Evolutionary conservation across 805 yeast species (phyloP).

Genomic region (Monosporozyma solicola): DNA sequence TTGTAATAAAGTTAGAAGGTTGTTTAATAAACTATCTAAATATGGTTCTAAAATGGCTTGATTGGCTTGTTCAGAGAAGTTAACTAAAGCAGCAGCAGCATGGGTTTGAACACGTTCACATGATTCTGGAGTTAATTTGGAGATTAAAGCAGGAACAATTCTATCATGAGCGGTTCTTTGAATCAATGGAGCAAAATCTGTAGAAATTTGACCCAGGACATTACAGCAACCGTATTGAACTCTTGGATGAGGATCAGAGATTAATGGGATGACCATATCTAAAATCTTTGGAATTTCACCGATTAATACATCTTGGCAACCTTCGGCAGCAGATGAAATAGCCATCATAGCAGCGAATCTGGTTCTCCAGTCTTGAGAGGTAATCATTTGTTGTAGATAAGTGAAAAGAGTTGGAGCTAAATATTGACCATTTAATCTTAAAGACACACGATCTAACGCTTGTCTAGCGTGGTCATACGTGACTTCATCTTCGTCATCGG

Average conservation of each 20-base stretch:
- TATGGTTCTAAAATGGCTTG: slow-evolving; percentile 88
- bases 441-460: slow-evolving; percentile 83
- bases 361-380: slow-evolving; percentile 78
- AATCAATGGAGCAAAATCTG: slow-evolving; percentile 86
- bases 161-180: slow-evolving; percentile 73
- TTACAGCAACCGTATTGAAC: slow-evolving; percentile 97
- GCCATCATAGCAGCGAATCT: slow-evolving; percentile 98
- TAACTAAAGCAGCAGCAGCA: slow-evolving; percentile 97
- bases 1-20: slow-evolving; percentile 66
- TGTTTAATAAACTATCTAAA: slow-evolving; percentile 68
- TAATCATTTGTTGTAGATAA: slow-evolving; percentile 74
- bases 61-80: slow-evolving; percentile 86
- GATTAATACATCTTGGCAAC: slow-evolving; percentile 83
- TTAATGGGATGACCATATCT: slow-evolving; percentile 77
- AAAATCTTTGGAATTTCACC: slow-evolving; percentile 72
- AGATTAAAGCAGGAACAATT: slow-evolving; percentile 80
- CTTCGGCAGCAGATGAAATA: slow-evolving; percentile 92
- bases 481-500: slow-evolving; percentile 74
- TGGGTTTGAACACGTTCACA: slow-evolving; percentile 94
- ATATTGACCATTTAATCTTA: slow-evolving; percentile 73
- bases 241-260: slow-evolving; percentile 81
- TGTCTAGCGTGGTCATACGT: slow-evolving; percentile 90
- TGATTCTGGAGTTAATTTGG: slow-evolving; percentile 61
- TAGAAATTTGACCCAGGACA: slow-evolving; percentile 92
- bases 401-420: slow-evolving; percentile 82